These are phyloP conservation scores for Cornus suecica DNA, from an alignment of 148 eudicot species.

Conservation along the genomic window DNA sequence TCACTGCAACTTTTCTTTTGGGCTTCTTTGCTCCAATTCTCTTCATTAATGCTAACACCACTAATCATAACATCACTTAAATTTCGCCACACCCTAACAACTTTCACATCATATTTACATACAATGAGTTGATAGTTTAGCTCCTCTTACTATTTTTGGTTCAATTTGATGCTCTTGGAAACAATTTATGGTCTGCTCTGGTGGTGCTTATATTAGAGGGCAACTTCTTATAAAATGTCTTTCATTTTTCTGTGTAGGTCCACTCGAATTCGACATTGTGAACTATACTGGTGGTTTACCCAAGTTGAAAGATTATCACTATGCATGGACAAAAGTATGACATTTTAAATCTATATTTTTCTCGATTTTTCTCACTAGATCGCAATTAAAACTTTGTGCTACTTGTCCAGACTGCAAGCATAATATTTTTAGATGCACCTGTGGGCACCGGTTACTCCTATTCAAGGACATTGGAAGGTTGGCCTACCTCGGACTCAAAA, in stretches of 20 bases:
- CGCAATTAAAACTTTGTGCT: no score
- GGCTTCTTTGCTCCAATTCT: no score
- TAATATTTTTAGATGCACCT: constrained; percentile 34
- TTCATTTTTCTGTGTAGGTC: constrained; percentile 1
- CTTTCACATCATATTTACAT: no score
- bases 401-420: constrained; percentile 25
- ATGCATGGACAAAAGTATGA: constrained; percentile 17
- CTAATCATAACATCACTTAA: no score
- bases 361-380: background rate
- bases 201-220: background rate
- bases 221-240: background rate
- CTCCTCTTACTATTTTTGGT: no score
- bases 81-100: no score
- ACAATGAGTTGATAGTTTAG: no score
- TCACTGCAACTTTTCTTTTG: no score
- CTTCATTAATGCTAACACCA: no score
- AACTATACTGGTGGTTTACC: constrained; percentile 15
- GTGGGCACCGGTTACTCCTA: constrained; percentile 38
- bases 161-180: no score
- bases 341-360: background rate
- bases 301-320: background rate
- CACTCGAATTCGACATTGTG: constrained; percentile 15
- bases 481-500: constrained; percentile 22
- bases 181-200: background rate
- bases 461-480: constrained; percentile 21